Percentiles rank a stretch among this genome's conserved stretches.
Evolutionary conservation across 495 filamentous ascomycete species (phyloP).

Genomic region (Emericellopsis terricola): DNA sequence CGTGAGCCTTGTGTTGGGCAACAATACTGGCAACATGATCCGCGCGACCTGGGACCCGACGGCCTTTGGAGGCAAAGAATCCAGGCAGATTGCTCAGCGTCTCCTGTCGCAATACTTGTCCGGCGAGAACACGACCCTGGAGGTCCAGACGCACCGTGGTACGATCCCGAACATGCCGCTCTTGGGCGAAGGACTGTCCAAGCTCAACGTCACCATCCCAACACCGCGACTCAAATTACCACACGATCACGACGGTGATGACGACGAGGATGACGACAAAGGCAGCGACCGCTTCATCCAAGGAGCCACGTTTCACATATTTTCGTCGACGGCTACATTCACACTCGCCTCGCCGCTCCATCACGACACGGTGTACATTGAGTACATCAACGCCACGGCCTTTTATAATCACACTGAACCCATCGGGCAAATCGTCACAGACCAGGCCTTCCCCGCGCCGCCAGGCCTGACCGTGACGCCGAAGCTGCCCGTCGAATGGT

Average conservation of each 20-base stretch:
- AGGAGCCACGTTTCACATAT: slow-evolving; percentile 71
- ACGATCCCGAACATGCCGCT: slow-evolving; percentile 57
- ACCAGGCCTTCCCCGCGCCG: slow-evolving; percentile 55
- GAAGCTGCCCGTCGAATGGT: slow-evolving; percentile 63
- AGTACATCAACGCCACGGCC: slow-evolving; percentile 65
- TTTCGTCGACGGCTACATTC: slow-evolving; percentile 76
- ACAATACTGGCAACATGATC: slow-evolving; percentile 54
- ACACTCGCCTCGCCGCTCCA: slow-evolving; percentile 61
- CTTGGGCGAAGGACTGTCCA: slow-evolving; percentile 54
- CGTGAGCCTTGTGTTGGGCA: slow-evolving; percentile 41
- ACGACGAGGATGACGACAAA: slow-evolving; percentile 24
- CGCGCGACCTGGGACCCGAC: slow-evolving; percentile 55
- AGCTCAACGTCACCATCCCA: slow-evolving; percentile 45
- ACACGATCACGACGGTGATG: slow-evolving; percentile 20
- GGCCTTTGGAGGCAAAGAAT: slow-evolving; percentile 37
- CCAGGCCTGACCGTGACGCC: slow-evolving; percentile 57
- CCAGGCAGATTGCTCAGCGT: slow-evolving; percentile 42
- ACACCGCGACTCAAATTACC: slow-evolving; percentile 46
- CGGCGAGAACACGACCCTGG: slow-evolving; percentile 66
- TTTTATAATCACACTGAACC: slow-evolving; percentile 64
- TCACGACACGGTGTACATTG: slow-evolving; percentile 52
- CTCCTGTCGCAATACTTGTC: slow-evolving; percentile 76
- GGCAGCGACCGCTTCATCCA: slow-evolving; percentile 51
- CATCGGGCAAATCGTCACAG: slow-evolving; percentile 58
- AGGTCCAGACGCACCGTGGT: slow-evolving; percentile 43